Base-by-base conservation (phyloP, 306 rosid genomes). In the Rubus parviflorus region DNA sequence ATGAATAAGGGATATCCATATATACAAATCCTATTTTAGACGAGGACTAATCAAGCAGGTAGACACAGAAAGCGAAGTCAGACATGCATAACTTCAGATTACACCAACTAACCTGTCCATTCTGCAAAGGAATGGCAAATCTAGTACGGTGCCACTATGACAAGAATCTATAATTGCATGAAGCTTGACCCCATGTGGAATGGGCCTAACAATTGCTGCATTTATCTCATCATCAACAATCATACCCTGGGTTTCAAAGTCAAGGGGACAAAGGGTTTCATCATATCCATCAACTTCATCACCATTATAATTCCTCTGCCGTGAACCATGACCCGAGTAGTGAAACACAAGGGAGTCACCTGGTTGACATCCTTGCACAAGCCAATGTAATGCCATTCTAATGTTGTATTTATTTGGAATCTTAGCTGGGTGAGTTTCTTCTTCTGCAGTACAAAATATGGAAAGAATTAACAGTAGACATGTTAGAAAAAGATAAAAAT, bases 331-430 rank as follows among this genome's bases (percentile, higher is more conserved):
- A 68, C 99, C 99, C n/a, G 99, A 96, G 78, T 96, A 96, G 84
- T 96, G 99, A 77, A 96, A 96, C 76, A 96, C 81, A 64, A 96
- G 87, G 17, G 99, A 96, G 81, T 96, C 99, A n/a, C 99, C 99
- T 4, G 96, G 80, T 78, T 88, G 96, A 81, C 96, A 89, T 73
- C 99, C 97, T 86, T 96, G 97, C 30, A 87, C 89, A 46, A 96
- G 97, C 99, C 99, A 96, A 91, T 72, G 89, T 87, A 96, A 84
- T 23, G 99, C 99, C 99, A 96, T 96, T 83, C 98, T 83, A n/a
- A 96, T 87, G 79, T 95, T 95, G 54, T 80, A 74, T 82, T 85
- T 96, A 71, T 73, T 79, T 41, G 99, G 99, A 83, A 89, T 86
- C 90, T 84, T 89, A 73, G 77, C 71, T 12, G 94, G 96, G 73